These are phyloP conservation scores for Bisporella sp. DNA, from an alignment of 2,329 filamentous ascomycete species.

Conservation along the genomic window DNA sequence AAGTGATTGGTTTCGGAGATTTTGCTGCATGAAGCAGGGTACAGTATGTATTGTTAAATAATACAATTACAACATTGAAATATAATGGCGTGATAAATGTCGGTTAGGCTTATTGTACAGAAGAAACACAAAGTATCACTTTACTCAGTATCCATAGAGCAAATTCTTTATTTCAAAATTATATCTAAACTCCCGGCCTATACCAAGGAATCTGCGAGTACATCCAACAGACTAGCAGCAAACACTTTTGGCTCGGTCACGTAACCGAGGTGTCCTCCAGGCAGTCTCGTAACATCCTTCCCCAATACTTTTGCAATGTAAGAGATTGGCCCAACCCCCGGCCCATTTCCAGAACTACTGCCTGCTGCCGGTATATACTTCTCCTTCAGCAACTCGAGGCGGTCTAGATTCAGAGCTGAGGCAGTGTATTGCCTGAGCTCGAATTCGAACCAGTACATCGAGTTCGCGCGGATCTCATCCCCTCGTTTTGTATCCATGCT, in stretches of 20 bases:
- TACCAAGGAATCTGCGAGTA: too few relatives aligned
- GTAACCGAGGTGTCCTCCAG: constrained; percentile 27
- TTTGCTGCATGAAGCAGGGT: too few relatives aligned
- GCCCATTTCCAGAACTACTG: not conserved
- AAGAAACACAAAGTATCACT: too few relatives aligned
- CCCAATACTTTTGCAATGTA: constrained; percentile 5
- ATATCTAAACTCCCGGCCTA: too few relatives aligned
- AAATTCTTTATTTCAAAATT: too few relatives aligned
- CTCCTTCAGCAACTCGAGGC: constrained; percentile 1
- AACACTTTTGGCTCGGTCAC: not conserved
- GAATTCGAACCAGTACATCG: constrained; percentile 12
- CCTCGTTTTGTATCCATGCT: constrained; percentile 8
- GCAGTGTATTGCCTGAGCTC: constrained; percentile 10
- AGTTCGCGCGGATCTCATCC: constrained; percentile 9
- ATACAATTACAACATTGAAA: too few relatives aligned
- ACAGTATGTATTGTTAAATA: too few relatives aligned
- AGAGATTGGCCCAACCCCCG: constrained; percentile 7
- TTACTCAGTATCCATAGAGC: too few relatives aligned
- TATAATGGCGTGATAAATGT: too few relatives aligned
- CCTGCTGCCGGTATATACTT: constrained; percentile 10
- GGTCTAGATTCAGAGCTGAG: not conserved
- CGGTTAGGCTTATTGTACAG: too few relatives aligned
- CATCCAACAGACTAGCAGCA: too few relatives aligned
- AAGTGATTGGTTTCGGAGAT: too few relatives aligned
- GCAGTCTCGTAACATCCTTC: constrained; percentile 4